Conservation (phyloP, 1,284 basidiomycete species). For the Ganoderma meredithae region DNA sequence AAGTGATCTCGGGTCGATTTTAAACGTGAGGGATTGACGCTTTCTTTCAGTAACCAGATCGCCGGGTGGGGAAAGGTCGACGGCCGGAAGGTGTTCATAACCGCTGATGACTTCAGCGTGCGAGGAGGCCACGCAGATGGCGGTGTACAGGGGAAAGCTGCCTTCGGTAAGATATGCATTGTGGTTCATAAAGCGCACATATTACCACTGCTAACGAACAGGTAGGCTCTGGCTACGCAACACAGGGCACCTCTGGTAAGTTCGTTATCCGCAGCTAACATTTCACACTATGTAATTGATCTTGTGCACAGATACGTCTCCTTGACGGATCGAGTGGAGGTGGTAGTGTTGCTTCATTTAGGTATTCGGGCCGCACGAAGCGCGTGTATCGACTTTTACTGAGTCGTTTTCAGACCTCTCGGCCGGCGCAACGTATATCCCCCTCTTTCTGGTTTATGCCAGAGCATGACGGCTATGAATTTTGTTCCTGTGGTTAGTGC, state of each 20-base stretch:
- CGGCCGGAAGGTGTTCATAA: slow-evolving; percentile 47
- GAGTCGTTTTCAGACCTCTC: slow-evolving; percentile 42
- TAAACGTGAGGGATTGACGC: background rate
- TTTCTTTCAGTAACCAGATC: slow-evolving; percentile 47
- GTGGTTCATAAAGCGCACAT: background rate
- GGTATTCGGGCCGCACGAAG: slow-evolving; percentile 11
- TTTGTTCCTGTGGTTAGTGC: slow-evolving; percentile 50
- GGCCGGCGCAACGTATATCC: slow-evolving; percentile 51
- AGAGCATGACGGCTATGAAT: slow-evolving; percentile 50
- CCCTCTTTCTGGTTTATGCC: slow-evolving; percentile 46
- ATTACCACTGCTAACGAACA: background rate
- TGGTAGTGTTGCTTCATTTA: slow-evolving; percentile 51
- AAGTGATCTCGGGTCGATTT: slow-evolving; percentile 18
- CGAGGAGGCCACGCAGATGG: slow-evolving; percentile 54
- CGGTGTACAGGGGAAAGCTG: slow-evolving; percentile 44
- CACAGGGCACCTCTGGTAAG: slow-evolving; percentile 45
- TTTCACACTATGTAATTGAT: background rate
- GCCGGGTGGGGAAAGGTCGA: slow-evolving; percentile 48
- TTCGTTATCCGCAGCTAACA: background rate
- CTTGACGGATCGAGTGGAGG: slow-evolving; percentile 54
- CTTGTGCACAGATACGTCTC: slow-evolving; percentile 45
- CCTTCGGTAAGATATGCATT: slow-evolving; percentile 42
- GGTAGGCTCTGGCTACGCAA: slow-evolving; percentile 45
- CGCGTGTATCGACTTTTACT: background rate
- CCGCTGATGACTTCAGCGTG: slow-evolving; percentile 54